These are phyloP conservation scores for Phaffia australis DNA, from an alignment of 768 basidiomycete species.

Conservation along the genomic window DNA sequence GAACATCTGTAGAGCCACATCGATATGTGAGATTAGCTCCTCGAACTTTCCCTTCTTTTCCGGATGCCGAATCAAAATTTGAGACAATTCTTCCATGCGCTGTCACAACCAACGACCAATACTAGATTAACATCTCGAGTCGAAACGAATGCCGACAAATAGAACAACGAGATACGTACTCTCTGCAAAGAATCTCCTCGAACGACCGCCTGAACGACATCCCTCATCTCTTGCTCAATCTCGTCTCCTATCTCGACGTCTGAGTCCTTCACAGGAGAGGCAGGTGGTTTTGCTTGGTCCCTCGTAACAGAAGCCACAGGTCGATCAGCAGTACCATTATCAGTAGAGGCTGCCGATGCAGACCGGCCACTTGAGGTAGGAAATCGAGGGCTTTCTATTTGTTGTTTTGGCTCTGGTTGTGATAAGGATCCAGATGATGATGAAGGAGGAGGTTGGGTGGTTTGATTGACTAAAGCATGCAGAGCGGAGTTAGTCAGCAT, in stretches of 20 bases:
- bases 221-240: slow-evolving; percentile 60
- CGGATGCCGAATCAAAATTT: slow-evolving; percentile 82
- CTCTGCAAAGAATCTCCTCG: slow-evolving; percentile 20
- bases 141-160: background rate
- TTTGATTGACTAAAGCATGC: slow-evolving; percentile 25
- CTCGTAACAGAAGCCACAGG: slow-evolving; percentile 8
- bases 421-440: too few species aligned
- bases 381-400: too few species aligned
- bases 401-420: too few species aligned
- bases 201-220: slow-evolving; percentile 57
- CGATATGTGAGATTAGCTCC: slow-evolving; percentile 18
- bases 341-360: too few species aligned
- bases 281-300: slow-evolving; percentile 43
- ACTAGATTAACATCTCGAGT: slow-evolving; percentile 2
- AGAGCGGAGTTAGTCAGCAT: background rate
- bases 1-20: slow-evolving; percentile 18
- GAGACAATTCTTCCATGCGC: slow-evolving; percentile 86
- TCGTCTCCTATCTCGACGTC: slow-evolving; percentile 52
- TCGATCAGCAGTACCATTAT: too few species aligned
- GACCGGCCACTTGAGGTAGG: too few species aligned
- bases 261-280: slow-evolving; percentile 46
- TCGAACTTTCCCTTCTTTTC: slow-evolving; percentile 31
- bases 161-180: slow-evolving; percentile 4
- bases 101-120: slow-evolving; percentile 34
- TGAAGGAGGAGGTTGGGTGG: slow-evolving; percentile 1